These are phyloP conservation scores for Pseudogymnoascus sp. DNA, from an alignment of 2,329 filamentous ascomycete genomes.

Conservation along the genomic window DNA sequence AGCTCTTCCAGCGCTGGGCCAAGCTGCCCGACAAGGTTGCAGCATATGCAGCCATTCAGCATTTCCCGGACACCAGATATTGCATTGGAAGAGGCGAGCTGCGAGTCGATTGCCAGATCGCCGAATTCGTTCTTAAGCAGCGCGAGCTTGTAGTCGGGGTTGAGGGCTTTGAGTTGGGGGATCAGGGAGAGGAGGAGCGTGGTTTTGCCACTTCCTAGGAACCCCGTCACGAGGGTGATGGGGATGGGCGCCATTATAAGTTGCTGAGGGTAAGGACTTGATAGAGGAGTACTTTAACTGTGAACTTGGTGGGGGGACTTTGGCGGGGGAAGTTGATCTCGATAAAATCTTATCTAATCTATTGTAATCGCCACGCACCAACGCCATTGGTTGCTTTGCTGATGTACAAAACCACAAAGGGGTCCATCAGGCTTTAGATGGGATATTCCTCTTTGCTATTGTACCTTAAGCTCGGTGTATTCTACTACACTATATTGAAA, in stretches of 20 bases:
- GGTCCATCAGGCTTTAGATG: neutral
- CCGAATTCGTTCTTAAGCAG: slow-evolving; percentile 98
- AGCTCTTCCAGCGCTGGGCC: slow-evolving; percentile 73
- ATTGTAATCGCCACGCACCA: neutral
- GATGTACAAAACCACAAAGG: neutral
- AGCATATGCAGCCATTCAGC: slow-evolving; percentile 97
- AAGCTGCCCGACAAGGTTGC: slow-evolving; percentile 91
- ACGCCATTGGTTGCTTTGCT: neutral
- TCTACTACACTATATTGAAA: neutral
- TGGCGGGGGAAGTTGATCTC: neutral
- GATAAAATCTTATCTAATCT: slow-evolving; percentile 1
- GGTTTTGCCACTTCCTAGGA: slow-evolving; percentile 92
- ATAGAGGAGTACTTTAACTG: neutral
- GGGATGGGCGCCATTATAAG: slow-evolving; percentile 61
- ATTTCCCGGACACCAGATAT: slow-evolving; percentile 89
- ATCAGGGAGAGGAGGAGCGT: slow-evolving; percentile 91
- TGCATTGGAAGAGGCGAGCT: slow-evolving; percentile 73
- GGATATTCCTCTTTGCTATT: neutral
- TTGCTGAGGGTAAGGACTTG: neutral
- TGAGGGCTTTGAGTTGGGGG: slow-evolving; percentile 72
- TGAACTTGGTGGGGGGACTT: neutral
- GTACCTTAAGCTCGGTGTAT: neutral
- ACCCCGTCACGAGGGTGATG: slow-evolving; percentile 92
- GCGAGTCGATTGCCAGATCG: slow-evolving; percentile 85
- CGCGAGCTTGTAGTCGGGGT: slow-evolving; percentile 73